phyloP scores from a whole-genome alignment of 2,329 filamentous ascomycete genomes.

The Aureobasidium vineae region DNA sequence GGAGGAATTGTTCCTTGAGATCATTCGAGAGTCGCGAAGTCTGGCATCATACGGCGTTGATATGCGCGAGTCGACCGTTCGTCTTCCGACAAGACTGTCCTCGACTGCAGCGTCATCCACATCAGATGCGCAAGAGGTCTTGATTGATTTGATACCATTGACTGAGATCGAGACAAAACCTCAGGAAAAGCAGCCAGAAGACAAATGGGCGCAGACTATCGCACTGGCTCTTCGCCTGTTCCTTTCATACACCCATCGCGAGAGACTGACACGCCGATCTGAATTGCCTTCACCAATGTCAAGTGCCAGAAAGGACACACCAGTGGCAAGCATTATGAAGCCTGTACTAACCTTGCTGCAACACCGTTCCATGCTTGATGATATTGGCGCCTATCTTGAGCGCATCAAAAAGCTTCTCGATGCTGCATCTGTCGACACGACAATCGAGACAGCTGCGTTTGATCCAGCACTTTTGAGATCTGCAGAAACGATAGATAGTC shows the following conservation, averaged over 20 bases:
- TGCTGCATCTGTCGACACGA: constrained; percentile 30
- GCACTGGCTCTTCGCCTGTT: constrained; percentile 70
- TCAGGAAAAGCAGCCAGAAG: constrained; percentile 36
- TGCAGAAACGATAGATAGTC: constrained; percentile 26
- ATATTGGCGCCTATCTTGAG: constrained; percentile 40
- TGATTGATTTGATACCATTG: constrained; percentile 66
- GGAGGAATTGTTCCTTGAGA: constrained; percentile 86
- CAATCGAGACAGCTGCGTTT: constrained; percentile 27
- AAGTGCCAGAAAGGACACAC: constrained; percentile 49
- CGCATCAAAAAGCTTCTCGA: constrained; percentile 25
- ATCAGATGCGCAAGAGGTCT: neutral
- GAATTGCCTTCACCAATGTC: constrained; percentile 60
- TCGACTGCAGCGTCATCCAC: neutral
- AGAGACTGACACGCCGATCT: constrained; percentile 68
- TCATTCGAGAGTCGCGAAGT: constrained; percentile 74
- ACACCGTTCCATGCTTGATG: constrained; percentile 45
- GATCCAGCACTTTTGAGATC: constrained; percentile 13
- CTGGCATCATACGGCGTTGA: constrained; percentile 69
- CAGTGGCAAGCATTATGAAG: constrained; percentile 58
- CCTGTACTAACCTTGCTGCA: constrained; percentile 56
- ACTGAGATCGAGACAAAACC: constrained; percentile 37
- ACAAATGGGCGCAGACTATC: constrained; percentile 62
- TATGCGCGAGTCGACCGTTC: constrained; percentile 52
- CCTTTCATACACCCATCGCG: constrained; percentile 73
- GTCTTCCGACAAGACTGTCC: constrained; percentile 32